These are phyloP conservation scores for Populus tomentosa DNA, from an alignment of 441 rosid species.

Conservation along the genomic window DNA sequence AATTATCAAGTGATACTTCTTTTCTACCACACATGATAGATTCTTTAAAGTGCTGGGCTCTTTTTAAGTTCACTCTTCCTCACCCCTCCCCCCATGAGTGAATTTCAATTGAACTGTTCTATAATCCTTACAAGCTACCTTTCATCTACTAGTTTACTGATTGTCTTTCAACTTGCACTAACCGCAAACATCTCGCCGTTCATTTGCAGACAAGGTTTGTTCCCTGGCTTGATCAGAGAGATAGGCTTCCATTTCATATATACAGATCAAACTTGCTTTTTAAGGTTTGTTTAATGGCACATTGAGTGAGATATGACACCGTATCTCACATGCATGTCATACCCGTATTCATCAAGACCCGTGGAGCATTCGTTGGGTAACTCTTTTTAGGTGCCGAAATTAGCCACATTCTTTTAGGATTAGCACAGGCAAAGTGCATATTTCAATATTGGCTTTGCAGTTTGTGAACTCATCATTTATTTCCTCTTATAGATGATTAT, in stretches of 20 bases:
- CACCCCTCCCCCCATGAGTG: not conserved
- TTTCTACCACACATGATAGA: not conserved
- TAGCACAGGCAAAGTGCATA: not conserved
- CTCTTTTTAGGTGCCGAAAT: slow-evolving; percentile 23
- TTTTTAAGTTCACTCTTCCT: not conserved
- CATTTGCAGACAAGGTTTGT: slow-evolving; percentile 81
- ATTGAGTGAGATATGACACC: not conserved
- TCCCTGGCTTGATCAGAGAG: slow-evolving; percentile 52
- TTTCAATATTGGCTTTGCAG: not conserved
- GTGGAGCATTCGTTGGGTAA: not conserved
- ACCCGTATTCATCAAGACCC: not conserved
- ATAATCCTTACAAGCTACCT: too few species aligned
- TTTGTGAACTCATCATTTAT: not conserved
- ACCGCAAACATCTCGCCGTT: slow-evolving; percentile 10
- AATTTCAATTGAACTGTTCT: too few species aligned
- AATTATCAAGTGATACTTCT: not conserved
- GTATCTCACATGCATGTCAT: not conserved
- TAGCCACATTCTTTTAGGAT: slow-evolving; percentile 12
- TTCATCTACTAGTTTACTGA: not conserved
- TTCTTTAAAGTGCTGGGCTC: too few species aligned
- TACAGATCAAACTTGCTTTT: not conserved
- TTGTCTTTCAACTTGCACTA: not conserved
- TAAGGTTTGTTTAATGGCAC: not conserved
- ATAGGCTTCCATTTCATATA: slow-evolving; percentile 6
- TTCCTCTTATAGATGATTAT: not conserved